Conservation (phyloP, 148 eudicot species). For the Chenopodium formosanum region DNA sequence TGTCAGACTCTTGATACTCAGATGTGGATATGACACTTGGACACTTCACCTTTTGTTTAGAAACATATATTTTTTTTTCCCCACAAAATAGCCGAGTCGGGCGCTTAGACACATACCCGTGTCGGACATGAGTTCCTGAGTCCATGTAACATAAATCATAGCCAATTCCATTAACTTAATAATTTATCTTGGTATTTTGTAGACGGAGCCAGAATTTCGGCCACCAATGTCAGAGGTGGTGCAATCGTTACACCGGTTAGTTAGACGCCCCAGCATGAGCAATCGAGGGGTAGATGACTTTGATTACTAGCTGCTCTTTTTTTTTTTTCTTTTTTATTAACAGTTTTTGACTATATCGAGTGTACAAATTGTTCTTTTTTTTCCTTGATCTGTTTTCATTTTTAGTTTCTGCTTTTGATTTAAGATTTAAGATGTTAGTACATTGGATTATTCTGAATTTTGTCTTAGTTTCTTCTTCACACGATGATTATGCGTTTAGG, state of each 20-base stretch:
- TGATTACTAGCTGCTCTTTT: slow-evolving; percentile 9
- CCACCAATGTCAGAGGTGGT: slow-evolving; percentile 60
- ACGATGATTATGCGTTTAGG: too few relatives aligned
- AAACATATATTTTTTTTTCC: too few relatives aligned
- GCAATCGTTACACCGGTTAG: slow-evolving; percentile 40
- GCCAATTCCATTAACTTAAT: background rate
- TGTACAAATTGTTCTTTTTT: slow-evolving; percentile 23
- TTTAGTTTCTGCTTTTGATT: background rate
- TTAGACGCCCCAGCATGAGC: slow-evolving; percentile 45
- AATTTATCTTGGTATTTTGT: background rate
- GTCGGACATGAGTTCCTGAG: too few relatives aligned
- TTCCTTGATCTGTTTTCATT: background rate
- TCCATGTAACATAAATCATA: too few relatives aligned
- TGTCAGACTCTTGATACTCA: too few relatives aligned
- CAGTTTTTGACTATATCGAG: background rate
- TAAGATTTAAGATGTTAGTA: slow-evolving; percentile 1
- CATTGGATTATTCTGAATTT: background rate
- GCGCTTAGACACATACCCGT: too few relatives aligned
- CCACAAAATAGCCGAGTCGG: too few relatives aligned
- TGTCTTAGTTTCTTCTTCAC: background rate
- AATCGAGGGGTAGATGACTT: slow-evolving; percentile 30
- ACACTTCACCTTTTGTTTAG: too few relatives aligned
- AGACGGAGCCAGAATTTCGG: slow-evolving; percentile 65
- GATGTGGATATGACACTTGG: too few relatives aligned
- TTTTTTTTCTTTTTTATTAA: background rate